Conservation (phyloP, 305 asterid genomes). For the Plantago lanceolata region DNA sequence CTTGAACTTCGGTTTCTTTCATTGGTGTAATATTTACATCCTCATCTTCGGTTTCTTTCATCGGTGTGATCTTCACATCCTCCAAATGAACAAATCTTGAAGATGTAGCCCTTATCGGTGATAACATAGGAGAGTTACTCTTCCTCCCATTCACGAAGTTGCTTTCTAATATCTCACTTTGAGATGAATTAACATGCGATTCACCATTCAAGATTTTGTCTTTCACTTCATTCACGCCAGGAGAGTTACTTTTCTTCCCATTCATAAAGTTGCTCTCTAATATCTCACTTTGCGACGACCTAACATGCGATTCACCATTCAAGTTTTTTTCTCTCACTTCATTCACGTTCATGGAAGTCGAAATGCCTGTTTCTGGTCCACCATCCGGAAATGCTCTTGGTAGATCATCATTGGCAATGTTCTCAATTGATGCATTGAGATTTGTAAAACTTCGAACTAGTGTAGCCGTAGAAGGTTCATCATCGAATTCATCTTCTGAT, state of each 20-base stretch:
- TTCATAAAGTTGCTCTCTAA: conserved; percentile 45
- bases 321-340: conserved; percentile 34
- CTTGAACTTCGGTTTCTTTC: conserved; percentile 53
- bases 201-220: conserved; percentile 28
- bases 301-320: conserved; percentile 34
- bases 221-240: conserved; percentile 36
- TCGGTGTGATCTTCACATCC: conserved; percentile 54
- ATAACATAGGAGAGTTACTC: conserved; percentile 63
- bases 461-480: conserved; percentile 69
- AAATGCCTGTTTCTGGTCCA: conserved; percentile 25
- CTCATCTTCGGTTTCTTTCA: conserved; percentile 43
- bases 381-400: conserved; percentile 26
- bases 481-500: conserved; percentile 92
- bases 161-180: conserved; percentile 31
- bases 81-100: conserved; percentile 44
- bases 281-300: conserved; percentile 24
- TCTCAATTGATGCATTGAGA: conserved; percentile 49
- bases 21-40: conserved; percentile 52
- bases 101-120: conserved; percentile 66
- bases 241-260: conserved; percentile 26
- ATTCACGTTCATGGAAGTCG: conserved; percentile 46
- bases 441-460: conserved; percentile 86
- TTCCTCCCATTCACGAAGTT: conserved; percentile 42
- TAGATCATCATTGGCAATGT: conserved; percentile 29
- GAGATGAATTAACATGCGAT: conserved; percentile 35